Conservation (phyloP, 108 stramenopile species). For the Pinguiococcus pyrenoidosus region DNA sequence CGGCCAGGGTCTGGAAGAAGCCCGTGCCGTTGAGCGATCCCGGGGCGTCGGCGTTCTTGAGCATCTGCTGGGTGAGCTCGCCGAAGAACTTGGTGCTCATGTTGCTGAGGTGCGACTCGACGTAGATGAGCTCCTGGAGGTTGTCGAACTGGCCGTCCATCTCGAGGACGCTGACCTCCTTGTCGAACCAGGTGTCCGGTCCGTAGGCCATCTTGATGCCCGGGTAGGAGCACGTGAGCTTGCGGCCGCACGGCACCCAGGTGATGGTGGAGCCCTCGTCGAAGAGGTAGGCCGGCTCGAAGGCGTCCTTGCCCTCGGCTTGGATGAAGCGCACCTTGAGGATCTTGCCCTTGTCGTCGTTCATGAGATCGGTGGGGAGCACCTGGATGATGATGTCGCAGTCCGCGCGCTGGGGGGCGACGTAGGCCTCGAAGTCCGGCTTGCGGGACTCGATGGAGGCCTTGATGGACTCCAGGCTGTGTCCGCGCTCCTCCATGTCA, state of each 20-base stretch:
- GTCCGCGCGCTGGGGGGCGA: slow-evolving; percentile 81
- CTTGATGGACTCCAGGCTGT: slow-evolving; percentile 85
- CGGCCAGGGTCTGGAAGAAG: slow-evolving; percentile 89
- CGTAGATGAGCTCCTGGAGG: slow-evolving; percentile 72
- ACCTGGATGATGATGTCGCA: slow-evolving; percentile 86
- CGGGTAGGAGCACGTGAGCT: slow-evolving; percentile 75
- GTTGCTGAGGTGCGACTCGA: slow-evolving; percentile 77
- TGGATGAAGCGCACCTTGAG: slow-evolving; percentile 83
- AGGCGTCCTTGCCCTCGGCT: slow-evolving; percentile 73
- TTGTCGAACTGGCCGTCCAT: slow-evolving; percentile 96
- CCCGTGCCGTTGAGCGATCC: slow-evolving; percentile 91
- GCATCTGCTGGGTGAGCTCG: slow-evolving; percentile 87
- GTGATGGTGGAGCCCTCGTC: slow-evolving; percentile 78
- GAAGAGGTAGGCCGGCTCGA: slow-evolving; percentile 81
- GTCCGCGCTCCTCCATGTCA: slow-evolving; percentile 93
- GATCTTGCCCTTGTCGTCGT: slow-evolving; percentile 72
- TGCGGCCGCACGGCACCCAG: slow-evolving; percentile 71
- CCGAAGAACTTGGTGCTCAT: slow-evolving; percentile 87
- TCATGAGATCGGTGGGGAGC: slow-evolving; percentile 80
- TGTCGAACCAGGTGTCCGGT: slow-evolving; percentile 68
- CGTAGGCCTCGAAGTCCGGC: slow-evolving; percentile 90
- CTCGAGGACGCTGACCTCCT: slow-evolving; percentile 64
- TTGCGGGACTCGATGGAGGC: slow-evolving; percentile 73
- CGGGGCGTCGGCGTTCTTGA: slow-evolving; percentile 76
- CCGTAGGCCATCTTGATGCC: slow-evolving; percentile 85